Percentiles rank a stretch among this genome's conserved stretches.
phyloP scores from a whole-genome alignment of 2,329 filamentous ascomycete species.

The Emmonsiellopsis sp. region DNA sequence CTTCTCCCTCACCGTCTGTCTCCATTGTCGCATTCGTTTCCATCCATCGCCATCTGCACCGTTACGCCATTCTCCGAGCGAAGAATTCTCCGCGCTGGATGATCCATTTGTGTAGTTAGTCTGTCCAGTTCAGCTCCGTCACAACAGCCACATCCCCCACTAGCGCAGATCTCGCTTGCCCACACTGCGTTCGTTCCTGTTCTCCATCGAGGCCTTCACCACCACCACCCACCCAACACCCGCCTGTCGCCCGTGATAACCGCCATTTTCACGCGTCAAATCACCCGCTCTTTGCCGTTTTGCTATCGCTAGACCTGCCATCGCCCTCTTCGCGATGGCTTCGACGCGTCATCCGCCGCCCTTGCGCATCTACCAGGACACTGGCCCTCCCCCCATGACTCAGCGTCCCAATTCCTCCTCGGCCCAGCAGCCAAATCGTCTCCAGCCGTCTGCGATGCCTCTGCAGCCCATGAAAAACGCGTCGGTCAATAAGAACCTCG shows the following conservation, averaged over 20 bases:
- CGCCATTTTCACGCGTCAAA: conserved; percentile 20
- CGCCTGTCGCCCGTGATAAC: not conserved
- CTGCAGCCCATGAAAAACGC: conserved; percentile 32
- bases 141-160: not conserved
- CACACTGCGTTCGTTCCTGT: too few relatives aligned
- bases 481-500: conserved; percentile 49
- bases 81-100: not conserved
- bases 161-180: conserved; percentile 2
- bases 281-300: conserved; percentile 9
- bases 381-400: conserved; percentile 30
- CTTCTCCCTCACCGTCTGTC: not conserved
- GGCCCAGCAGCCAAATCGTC: conserved; percentile 25
- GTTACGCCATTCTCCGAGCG: not conserved
- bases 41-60: not conserved
- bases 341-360: conserved; percentile 35
- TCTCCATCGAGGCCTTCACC: not conserved
- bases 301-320: conserved; percentile 5
- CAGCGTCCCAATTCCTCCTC: conserved; percentile 16
- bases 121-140: not conserved
- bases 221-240: not conserved
- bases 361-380: conserved; percentile 52
- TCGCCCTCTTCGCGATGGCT: conserved; percentile 22
- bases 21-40: not conserved
- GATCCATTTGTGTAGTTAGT: not conserved
- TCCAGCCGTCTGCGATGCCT: conserved; percentile 46